Evolutionary conservation across 345 rosid genomes (phyloP), one percentile per base, ranked within the genome.

Genomic region (Eucalyptus curtisii): DNA sequence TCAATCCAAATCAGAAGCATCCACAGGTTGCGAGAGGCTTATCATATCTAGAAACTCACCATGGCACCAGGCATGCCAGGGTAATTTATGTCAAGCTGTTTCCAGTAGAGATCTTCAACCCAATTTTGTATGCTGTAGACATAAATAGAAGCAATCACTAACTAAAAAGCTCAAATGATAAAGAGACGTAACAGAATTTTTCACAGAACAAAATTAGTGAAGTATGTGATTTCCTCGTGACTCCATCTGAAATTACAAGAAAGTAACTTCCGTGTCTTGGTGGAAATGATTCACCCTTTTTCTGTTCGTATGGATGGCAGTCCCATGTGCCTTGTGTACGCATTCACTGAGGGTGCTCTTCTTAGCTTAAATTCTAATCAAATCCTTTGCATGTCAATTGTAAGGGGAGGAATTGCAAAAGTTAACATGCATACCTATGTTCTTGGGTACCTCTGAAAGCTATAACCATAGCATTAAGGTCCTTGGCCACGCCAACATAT

Each of bases 11-110:
- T 24, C n/a, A 81, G 76, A 59, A 88, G 25, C 11, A 71, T 31
- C n/a, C 48, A 90, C 10, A 87, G 30, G 85, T 10, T 42, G 25
- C 4, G 14, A 86, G 24, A 15, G 49, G 87, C 57, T 80, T 80
- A 66, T 47, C n/a, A n/a, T 48, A 14, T 24, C 89, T 27, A 82
- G 80, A 53, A 53, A 91, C 97, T 33, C 47, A 97, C 99, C 98
- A 95, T 96, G 86, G 98, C 99, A 93, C 94, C 98, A 79, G 96
- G 95, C 99, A 97, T 95, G 92, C 94, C 98, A 87, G 99, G 99
- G 90, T 96, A 97, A 66, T 95, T 93, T 57, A 97, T 89, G 94
- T 97, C 99, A 27, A 96, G 99, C 92, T 97, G 98, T 92, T 97
- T 95, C 99, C 99, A 96, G 91, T 92, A 96, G 71, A 97, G 93